Evolutionary conservation across 495 filamentous ascomycete species (phyloP).

Genomic region (Terfezia boudieri): DNA sequence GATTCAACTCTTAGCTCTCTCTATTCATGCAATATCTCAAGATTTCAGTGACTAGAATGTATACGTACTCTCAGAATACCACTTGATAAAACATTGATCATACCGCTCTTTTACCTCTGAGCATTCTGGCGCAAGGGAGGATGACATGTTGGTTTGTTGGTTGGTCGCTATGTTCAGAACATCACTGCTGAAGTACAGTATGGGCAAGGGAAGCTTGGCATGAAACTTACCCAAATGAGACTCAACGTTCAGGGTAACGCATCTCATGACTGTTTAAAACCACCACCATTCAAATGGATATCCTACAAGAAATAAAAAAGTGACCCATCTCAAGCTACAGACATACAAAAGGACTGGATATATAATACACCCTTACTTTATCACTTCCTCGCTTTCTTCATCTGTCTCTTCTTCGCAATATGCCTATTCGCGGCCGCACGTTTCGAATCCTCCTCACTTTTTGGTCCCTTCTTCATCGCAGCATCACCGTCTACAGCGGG

Average conservation of each 20-base stretch:
- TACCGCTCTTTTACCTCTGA: slow-evolving; percentile 31
- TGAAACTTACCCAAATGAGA: too few species aligned
- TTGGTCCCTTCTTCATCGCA: slow-evolving; percentile 3
- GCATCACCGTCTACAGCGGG: neutral
- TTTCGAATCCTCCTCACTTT: slow-evolving; percentile 5
- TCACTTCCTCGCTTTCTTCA: slow-evolving; percentile 1
- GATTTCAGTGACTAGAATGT: neutral
- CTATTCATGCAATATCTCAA: too few species aligned
- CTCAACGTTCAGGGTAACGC: too few species aligned
- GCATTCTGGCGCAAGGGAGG: slow-evolving; percentile 7
- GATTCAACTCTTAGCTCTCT: too few species aligned
- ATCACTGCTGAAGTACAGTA: too few species aligned
- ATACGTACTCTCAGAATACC: slow-evolving; percentile 53
- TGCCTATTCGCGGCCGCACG: slow-evolving; percentile 11
- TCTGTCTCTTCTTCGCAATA: slow-evolving; percentile 14
- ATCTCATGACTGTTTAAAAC: too few species aligned
- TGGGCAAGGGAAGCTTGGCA: too few species aligned
- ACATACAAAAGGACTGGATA: neutral
- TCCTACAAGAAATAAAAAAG: neutral
- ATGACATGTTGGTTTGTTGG: neutral
- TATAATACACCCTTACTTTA: too few species aligned
- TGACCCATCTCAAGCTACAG: neutral
- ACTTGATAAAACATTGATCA: slow-evolving; percentile 55
- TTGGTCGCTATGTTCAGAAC: too few species aligned
- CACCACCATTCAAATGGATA: too few species aligned